Conservation (phyloP, 148 eudicot genomes). For the Arctostaphylos glauca region DNA sequence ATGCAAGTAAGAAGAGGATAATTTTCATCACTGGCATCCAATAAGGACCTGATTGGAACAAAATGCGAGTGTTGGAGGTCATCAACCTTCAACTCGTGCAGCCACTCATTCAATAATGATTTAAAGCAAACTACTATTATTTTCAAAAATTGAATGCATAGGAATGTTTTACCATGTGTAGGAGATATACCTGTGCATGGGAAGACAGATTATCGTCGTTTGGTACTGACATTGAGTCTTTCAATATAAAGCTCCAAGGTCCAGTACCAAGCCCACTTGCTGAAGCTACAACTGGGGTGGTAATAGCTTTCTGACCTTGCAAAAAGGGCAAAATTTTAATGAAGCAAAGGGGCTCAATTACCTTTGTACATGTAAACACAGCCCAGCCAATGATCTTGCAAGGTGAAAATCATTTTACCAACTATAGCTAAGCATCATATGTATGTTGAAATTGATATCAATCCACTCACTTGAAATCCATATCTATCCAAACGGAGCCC, state of each 20-base stretch:
- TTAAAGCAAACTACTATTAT: not conserved
- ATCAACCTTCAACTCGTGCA: not conserved
- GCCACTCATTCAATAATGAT: not conserved
- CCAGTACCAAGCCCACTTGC: not conserved
- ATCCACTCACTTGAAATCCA: not conserved
- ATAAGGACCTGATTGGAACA: not conserved
- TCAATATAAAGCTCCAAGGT: not conserved
- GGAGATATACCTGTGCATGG: constrained; percentile 24
- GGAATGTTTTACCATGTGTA: not conserved
- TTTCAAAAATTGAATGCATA: not conserved
- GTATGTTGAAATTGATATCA: not conserved
- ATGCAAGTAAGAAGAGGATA: not conserved
- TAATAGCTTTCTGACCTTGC: not conserved
- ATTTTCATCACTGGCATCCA: not conserved
- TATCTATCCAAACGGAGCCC: not conserved
- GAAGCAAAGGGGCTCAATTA: not conserved
- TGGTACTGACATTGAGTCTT: constrained; percentile 23
- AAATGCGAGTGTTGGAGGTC: not conserved
- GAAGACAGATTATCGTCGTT: constrained; percentile 24
- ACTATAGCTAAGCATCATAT: not conserved
- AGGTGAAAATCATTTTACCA: constrained; percentile 3
- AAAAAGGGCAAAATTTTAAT: not conserved
- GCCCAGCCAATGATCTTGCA: not conserved
- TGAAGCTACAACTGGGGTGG: not conserved
- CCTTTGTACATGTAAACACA: not conserved